phyloP scores from a whole-genome alignment of 2,329 filamentous ascomycete species.

The Aureobasidium sp. region DNA sequence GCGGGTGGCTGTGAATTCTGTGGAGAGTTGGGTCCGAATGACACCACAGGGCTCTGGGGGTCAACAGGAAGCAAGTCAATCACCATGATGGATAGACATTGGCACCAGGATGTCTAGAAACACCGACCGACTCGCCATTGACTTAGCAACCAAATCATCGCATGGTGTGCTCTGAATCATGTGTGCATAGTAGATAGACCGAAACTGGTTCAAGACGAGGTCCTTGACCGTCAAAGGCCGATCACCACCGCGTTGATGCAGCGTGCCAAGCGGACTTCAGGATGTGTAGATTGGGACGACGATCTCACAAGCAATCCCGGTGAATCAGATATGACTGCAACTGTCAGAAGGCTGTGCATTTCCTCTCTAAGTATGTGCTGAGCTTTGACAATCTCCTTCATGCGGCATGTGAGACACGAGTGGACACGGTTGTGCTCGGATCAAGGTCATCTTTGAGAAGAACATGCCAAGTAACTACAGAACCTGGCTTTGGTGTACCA shows the following conservation, averaged over 20 bases:
- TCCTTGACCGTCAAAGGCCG: background rate
- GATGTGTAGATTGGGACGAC: background rate
- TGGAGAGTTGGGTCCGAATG: background rate
- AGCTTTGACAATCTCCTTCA: background rate
- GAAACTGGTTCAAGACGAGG: background rate
- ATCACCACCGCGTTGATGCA: background rate
- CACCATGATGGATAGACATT: background rate
- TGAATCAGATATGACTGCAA: background rate
- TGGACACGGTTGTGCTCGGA: background rate
- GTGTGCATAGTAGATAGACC: background rate
- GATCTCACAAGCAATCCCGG: background rate
- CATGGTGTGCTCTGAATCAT: background rate
- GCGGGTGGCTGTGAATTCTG: conserved; percentile 1
- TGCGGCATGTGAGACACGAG: background rate
- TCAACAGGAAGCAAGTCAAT: background rate
- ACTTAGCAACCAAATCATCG: background rate
- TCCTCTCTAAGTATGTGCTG: background rate
- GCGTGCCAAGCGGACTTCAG: background rate
- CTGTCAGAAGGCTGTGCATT: background rate
- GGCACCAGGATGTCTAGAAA: background rate
- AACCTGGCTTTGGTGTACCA: background rate
- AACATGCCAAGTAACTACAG: background rate
- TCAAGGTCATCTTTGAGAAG: background rate
- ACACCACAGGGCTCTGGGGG: background rate
- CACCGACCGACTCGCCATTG: too few species aligned